Base-by-base conservation (phyloP, 2,329 filamentous ascomycete genomes). In the Dendrostoma leiphaemia region DNA sequence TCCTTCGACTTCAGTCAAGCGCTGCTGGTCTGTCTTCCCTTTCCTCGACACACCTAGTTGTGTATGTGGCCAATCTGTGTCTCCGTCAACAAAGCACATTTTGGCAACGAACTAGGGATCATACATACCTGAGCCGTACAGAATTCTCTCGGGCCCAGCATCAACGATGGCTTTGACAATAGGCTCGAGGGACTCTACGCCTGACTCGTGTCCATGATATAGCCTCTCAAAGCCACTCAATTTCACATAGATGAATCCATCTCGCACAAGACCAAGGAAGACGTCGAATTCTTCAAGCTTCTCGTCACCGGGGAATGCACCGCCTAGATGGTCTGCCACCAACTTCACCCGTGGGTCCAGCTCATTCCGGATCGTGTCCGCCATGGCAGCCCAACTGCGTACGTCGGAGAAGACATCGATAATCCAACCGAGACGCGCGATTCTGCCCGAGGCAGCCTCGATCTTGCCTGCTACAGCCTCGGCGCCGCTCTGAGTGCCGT, bases 161-260 rank as follows among this genome's bases (percentile, higher is more conserved):
- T 23, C 60, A 15, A 59, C 53, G 10, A 63, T 47, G 12, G 53
- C 55, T 38, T 61, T 62, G 26, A 57, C 61, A 13, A 60, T 56
- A 13, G 57, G 46, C 28, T 53, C 57, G 23, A 63, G 44, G 12
- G 52, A 50, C 12, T 58, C 53, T n/a, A 61, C 58, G n/a, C 56
- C 59, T 28, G 41, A 51, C 10, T 48, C 48, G 29, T 57, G 50
- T 10, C 60, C 60, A 28, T 61, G 41, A 29, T 63, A 63, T 24
- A 64, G 29, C 8, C 62, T 48, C 51, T 64, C 62, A 46, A 64
- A 63, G 5, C 62, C 62, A 19, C 61, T 63, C 6, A 64, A 32
- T 44, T 64, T 64, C 26, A 64, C 60, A 31, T 51, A 61, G 15
- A 64, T 21, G 9, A 54, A 48, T 15, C 60, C 59, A 17, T 64